phyloP scores from a whole-genome alignment of 176 grass and related monocot species.

The Zizania latifolia region DNA sequence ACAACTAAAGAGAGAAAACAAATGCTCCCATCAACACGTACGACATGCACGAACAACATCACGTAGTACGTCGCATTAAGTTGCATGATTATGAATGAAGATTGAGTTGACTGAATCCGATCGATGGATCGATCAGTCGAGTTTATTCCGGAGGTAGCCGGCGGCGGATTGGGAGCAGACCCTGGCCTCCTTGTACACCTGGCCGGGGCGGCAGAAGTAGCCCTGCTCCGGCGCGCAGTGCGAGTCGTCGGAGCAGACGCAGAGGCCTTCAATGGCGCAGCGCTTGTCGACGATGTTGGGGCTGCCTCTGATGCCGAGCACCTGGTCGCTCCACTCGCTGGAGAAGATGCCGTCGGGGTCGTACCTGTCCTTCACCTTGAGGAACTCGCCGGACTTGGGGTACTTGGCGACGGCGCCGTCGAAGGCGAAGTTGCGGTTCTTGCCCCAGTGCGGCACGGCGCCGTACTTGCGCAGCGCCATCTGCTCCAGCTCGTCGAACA shows the following conservation, averaged over 20 bases:
- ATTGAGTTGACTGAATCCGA: neutral
- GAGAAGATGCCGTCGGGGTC: slow-evolving; percentile 63
- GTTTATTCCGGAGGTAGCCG: neutral
- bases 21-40: too few relatives aligned
- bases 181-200: slow-evolving; percentile 38
- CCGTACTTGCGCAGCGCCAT: slow-evolving; percentile 48
- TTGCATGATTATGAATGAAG: neutral
- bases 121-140: neutral
- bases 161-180: slow-evolving; percentile 15
- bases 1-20: too few relatives aligned
- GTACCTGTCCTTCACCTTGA: slow-evolving; percentile 31
- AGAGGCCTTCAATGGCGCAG: slow-evolving; percentile 53
- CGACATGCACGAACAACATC: too few relatives aligned
- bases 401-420: slow-evolving; percentile 27
- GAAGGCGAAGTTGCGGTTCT: slow-evolving; percentile 68
- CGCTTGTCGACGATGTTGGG: slow-evolving; percentile 9
- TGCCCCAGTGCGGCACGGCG: slow-evolving; percentile 60
- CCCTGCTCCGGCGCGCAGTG: slow-evolving; percentile 44
- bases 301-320: slow-evolving; percentile 42
- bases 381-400: slow-evolving; percentile 18
- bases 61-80: too few relatives aligned
- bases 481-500: slow-evolving; percentile 52
- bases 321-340: slow-evolving; percentile 64
- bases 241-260: slow-evolving; percentile 42
- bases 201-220: slow-evolving; percentile 33